A percentile compares a stretch with the other conserved stretches of the same genome.
Conservation (phyloP, 2,329 filamentous ascomycete species). For the Hymenoscyphus linearis region DNA sequence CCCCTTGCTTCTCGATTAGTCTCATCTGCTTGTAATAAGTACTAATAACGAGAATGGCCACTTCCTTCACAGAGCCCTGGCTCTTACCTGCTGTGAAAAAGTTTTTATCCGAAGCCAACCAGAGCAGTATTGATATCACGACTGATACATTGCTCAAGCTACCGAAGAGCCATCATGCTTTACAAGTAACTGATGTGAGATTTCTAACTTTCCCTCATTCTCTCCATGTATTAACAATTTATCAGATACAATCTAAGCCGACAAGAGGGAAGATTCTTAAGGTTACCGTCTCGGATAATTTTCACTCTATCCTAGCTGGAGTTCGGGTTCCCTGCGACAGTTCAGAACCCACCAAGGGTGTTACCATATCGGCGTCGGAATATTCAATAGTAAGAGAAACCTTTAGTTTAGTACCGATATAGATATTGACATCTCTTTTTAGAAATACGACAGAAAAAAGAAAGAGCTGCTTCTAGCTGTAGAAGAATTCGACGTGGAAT, state of each 20-base stretch:
- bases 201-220: no score
- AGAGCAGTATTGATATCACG: no score
- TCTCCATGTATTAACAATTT: background rate
- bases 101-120: no score
- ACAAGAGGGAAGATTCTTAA: background rate
- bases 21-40: no score
- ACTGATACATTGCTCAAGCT: no score
- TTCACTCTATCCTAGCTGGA: conserved; percentile 1
- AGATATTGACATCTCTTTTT: background rate
- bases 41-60: no score
- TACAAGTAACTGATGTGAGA: background rate
- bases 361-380: conserved; percentile 9
- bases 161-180: background rate
- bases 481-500: conserved; percentile 25
- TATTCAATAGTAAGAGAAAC: conserved; percentile 12
- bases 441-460: background rate
- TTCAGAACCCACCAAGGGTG: conserved; percentile 5
- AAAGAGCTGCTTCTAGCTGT: conserved; percentile 22
- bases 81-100: background rate
- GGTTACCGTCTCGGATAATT: conserved; percentile 5
- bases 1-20: no score
- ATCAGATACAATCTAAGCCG: background rate
- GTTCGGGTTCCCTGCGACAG: background rate
- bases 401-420: background rate
- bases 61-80: no score